phyloP scores from a whole-genome alignment of 208 protist species.

The Trypanosomatidae sp. region DNA sequence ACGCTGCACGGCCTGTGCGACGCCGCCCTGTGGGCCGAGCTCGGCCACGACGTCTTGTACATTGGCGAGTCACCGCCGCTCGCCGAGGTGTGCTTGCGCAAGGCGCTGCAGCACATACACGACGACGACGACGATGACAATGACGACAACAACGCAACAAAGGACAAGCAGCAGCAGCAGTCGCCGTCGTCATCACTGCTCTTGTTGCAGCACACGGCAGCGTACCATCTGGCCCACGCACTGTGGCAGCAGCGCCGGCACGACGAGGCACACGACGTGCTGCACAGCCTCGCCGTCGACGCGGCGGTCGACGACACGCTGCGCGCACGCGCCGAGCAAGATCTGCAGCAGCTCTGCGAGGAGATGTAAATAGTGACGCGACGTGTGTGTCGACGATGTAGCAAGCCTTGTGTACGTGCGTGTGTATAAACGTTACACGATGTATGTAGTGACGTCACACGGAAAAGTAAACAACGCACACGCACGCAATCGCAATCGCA shows the following conservation, averaged over 20 bases:
- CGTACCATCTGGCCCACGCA: slow-evolving; percentile 58
- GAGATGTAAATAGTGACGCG: too few species aligned
- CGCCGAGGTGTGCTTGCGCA: not conserved
- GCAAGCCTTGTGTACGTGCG: too few species aligned
- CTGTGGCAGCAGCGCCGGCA: slow-evolving; percentile 19
- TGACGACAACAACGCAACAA: slow-evolving; percentile 13
- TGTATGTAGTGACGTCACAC: too few species aligned
- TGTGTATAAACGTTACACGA: too few species aligned
- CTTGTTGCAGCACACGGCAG: too few species aligned
- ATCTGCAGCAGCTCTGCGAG: slow-evolving; percentile 23
- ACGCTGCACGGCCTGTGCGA: slow-evolving; percentile 46
- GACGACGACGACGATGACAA: too few species aligned
- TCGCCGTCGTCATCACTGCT: too few species aligned
- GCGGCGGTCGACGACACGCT: slow-evolving; percentile 42
- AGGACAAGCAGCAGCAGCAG: too few species aligned
- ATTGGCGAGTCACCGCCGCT: not conserved
- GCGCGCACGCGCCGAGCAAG: slow-evolving; percentile 56
- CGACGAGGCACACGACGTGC: slow-evolving; percentile 38
- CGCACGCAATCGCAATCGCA: too few species aligned
- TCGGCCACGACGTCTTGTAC: slow-evolving; percentile 49
- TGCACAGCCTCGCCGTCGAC: slow-evolving; percentile 15
- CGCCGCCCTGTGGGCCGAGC: slow-evolving; percentile 43
- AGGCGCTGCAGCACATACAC: not conserved
- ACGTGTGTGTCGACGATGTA: too few species aligned
- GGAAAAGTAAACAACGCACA: too few species aligned